phyloP scores from a whole-genome alignment of 805 yeast genomes.

The Ogataea salicorniae region DNA sequence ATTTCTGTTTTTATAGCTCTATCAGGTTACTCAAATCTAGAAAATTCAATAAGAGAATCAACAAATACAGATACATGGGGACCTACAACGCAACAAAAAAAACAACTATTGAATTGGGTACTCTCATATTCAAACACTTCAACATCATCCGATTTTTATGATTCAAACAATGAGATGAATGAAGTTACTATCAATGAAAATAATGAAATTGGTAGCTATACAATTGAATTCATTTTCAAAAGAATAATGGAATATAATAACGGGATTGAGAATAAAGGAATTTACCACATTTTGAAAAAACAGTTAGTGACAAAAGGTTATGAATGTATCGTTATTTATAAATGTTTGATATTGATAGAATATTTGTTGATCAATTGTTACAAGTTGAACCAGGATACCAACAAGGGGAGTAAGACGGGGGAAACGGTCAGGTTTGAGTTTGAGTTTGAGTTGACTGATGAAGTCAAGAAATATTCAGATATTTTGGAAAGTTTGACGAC shows the following conservation, averaged over 20 bases:
- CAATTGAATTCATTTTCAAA: conserved; percentile 15
- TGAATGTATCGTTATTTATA: no score
- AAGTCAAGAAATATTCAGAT: no score
- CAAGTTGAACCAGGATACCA: no score
- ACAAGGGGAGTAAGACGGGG: no score
- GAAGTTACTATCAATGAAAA: conserved; percentile 1
- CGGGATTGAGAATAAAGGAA: no score
- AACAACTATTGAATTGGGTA: conserved; percentile 24
- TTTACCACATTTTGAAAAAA: no score
- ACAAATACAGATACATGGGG: conserved; percentile 53
- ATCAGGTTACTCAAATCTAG: conserved; percentile 28
- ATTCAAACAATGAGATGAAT: conserved; percentile 1
- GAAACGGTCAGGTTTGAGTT: no score
- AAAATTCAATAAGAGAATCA: conserved; percentile 35
- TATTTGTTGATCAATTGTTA: no score
- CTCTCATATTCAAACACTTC: conserved; percentile 10
- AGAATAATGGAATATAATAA: conserved; percentile 2
- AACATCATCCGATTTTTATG: conserved; percentile 11
- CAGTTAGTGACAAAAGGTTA: no score
- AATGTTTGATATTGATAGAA: no score
- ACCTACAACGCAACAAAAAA: conserved; percentile 40
- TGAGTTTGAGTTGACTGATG: no score
- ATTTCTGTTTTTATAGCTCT: conserved; percentile 14
- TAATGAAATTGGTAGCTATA: conserved; percentile 16
- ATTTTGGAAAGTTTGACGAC: no score